Percentiles rank a stretch among this genome's conserved stretches.
These are phyloP conservation scores for Phaffomyces opuntiae DNA, from an alignment of 805 yeast genomes.

Conservation along the genomic window DNA sequence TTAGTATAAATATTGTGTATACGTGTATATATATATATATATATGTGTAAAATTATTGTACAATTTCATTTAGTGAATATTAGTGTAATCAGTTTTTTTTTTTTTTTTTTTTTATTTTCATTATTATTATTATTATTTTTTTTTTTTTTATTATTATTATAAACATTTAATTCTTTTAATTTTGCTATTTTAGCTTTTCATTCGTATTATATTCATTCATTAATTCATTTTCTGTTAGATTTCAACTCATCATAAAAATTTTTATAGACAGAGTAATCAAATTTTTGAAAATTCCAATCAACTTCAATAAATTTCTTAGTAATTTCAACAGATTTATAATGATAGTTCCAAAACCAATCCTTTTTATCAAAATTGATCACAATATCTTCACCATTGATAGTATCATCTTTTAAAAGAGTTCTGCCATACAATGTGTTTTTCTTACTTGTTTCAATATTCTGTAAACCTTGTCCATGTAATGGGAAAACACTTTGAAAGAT, in stretches of 20 bases:
- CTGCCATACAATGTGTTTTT: constrained; percentile 6
- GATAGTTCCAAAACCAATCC: constrained; percentile 35
- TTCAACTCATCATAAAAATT: constrained; percentile 28
- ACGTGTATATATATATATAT: neutral
- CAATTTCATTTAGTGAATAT: too few species aligned
- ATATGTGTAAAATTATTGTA: too few species aligned
- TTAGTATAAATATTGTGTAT: neutral
- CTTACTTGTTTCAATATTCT: constrained; percentile 15
- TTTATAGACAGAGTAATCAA: constrained; percentile 42
- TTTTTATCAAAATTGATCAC: constrained; percentile 37
- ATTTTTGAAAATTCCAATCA: constrained; percentile 53
- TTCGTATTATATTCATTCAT: neutral
- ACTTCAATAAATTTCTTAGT: constrained; percentile 56
- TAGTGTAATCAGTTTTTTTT: too few species aligned
- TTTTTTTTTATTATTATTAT: too few species aligned
- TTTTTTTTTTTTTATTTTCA: too few species aligned
- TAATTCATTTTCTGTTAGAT: constrained; percentile 1
- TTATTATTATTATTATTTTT: too few species aligned
- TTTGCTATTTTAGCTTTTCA: neutral
- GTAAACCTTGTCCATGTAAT: constrained; percentile 28
- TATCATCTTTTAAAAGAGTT: constrained; percentile 5
- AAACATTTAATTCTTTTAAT: too few species aligned
- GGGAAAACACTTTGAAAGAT: constrained; percentile 77
- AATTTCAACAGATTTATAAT: constrained; percentile 53
- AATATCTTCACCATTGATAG: constrained; percentile 5